A percentile compares a stretch with the other conserved stretches of the same genome.
phyloP scores from a whole-genome alignment of 768 basidiomycete species.

The Chalciporus sphaerocephalus region DNA sequence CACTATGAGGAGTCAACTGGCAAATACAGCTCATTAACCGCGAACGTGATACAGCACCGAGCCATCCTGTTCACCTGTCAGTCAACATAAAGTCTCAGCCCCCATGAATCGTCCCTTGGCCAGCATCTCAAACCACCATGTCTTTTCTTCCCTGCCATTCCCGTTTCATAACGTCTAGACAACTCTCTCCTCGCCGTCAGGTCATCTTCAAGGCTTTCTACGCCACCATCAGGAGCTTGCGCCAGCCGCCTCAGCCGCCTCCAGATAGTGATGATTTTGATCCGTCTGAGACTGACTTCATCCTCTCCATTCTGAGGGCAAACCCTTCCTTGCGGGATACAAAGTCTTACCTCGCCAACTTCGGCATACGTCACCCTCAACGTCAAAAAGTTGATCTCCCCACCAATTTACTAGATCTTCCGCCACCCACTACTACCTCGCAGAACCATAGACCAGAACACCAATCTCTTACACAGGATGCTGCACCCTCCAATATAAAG shows the following conservation, averaged over 20 bases:
- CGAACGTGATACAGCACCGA: constrained; percentile 16
- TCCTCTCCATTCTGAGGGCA: constrained; percentile 88
- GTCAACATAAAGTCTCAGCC: constrained; percentile 22
- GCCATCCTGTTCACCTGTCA: constrained; percentile 12
- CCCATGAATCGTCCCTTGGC: neutral
- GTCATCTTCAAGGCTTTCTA: constrained; percentile 50
- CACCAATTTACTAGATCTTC: constrained; percentile 22
- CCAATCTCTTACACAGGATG: constrained; percentile 17
- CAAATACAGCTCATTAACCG: neutral
- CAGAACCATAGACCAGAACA: constrained; percentile 1
- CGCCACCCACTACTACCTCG: constrained; percentile 20
- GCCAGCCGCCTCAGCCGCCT: constrained; percentile 12
- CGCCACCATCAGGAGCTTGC: constrained; percentile 37
- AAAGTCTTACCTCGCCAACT: constrained; percentile 85
- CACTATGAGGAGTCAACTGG: neutral
- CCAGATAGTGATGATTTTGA: constrained; percentile 25
- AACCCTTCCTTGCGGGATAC: constrained; percentile 91
- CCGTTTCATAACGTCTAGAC: constrained; percentile 27
- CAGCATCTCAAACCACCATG: constrained; percentile 15
- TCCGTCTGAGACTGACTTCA: constrained; percentile 69
- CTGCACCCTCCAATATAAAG: constrained; percentile 35
- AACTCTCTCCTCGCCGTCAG: constrained; percentile 34
- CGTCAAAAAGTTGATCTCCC: constrained; percentile 24
- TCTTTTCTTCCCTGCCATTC: constrained; percentile 17
- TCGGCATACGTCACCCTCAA: constrained; percentile 60